Base-by-base conservation (phyloP, 179 eudicot species). In the Spergularia azorica region DNA sequence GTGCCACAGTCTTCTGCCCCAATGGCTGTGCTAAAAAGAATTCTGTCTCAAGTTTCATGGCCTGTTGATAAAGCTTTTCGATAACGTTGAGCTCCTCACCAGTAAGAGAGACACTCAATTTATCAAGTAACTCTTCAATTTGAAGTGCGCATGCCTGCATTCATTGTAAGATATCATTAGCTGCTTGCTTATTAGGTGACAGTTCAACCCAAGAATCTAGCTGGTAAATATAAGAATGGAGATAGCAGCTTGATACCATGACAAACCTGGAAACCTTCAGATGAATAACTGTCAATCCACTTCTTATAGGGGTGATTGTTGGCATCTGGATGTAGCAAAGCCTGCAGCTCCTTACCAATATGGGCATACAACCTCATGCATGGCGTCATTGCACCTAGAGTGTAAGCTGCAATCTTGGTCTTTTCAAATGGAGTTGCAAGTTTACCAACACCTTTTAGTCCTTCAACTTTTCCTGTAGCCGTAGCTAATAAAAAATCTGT, bases 341-440 rank as follows among this genome's bases (percentile, higher is more conserved):
- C 79, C 75, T 86, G 88, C 74, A 95, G 87, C 83, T 93, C 92
- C 87, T 85, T 83, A 26, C 97, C 98, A 46, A 95, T 76, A 77
- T 83, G 88, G 65, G 98, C 98, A 91, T 95, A 93, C 63, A 95
- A 88, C 88, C 90, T 95, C 95, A 91, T 89, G 76, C 97, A 95
- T 84, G 99, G 99, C 15, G 90, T 86, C 97, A 93, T 91, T 13
- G 99, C 99, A 76, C 97, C 91, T 70, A 95, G 82, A 65, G 95
- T 90, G 80, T 95, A 95, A 79, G 97, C 95, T 57, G 99, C 97
- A 73, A 93, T 78, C 87, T 90, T 95, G 51, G 99, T 93, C 84
- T 87, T 95, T 59, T 95, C 98, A 81, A 95, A 95, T 58, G 97
- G 97, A 61, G 97, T 95, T 70, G 90, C 95, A 71, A 95, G 92